phyloP scores from a whole-genome alignment of 164 flowering plant species.

The Paratinospora sagittata region DNA sequence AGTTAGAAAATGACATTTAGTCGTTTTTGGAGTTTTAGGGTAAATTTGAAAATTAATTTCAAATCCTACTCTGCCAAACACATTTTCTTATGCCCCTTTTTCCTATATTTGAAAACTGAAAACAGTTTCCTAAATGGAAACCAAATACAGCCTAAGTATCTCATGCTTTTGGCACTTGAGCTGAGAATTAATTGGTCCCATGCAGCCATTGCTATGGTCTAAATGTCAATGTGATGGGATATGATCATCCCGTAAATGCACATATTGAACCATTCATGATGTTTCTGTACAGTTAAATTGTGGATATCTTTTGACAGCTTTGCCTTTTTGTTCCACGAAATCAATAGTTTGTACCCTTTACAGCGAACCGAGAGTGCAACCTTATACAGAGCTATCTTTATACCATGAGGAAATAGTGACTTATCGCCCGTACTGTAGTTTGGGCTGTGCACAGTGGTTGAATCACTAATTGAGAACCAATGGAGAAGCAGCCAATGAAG shows the following conservation, averaged over 20 bases:
- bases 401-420: background rate
- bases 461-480: background rate
- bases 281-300: background rate
- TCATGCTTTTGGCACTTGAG: background rate
- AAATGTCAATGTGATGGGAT: background rate
- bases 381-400: background rate
- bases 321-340: background rate
- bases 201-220: background rate
- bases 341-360: background rate
- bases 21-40: too few species aligned
- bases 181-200: background rate
- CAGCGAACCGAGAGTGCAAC: background rate
- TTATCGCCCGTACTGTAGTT: too few species aligned
- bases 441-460: background rate
- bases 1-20: too few species aligned
- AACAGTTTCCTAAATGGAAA: too few species aligned
- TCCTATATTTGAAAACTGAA: too few species aligned
- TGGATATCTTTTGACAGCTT: background rate
- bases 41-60: too few species aligned
- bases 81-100: too few species aligned
- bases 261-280: background rate
- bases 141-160: too few species aligned
- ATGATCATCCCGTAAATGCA: background rate
- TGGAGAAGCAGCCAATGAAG: background rate
- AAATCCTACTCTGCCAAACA: too few species aligned